Evolutionary conservation across 176 grass and related monocot species (phyloP).

Genomic region (Echinochloa phyllopogon): DNA sequence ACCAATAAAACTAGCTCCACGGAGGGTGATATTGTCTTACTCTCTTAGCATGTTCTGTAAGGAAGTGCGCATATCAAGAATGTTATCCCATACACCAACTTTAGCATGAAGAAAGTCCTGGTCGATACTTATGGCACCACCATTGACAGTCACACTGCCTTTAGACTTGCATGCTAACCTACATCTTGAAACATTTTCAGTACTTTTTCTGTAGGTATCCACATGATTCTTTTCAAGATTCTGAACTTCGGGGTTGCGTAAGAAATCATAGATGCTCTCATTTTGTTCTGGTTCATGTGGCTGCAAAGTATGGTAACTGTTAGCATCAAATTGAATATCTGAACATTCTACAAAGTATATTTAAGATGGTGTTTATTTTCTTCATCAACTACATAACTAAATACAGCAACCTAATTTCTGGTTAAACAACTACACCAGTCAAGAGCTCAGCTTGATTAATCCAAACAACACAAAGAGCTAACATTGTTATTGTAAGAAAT

Average conservation of each 20-base stretch:
- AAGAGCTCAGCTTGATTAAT: slow-evolving; percentile 13
- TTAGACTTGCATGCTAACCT: slow-evolving; percentile 31
- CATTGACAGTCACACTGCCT: slow-evolving; percentile 19
- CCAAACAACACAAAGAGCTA: background rate
- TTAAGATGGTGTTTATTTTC: slow-evolving; percentile 13
- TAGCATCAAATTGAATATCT: slow-evolving; percentile 33
- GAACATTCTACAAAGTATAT: background rate
- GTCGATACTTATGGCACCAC: slow-evolving; percentile 21
- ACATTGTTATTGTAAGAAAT: background rate
- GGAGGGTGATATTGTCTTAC: slow-evolving; percentile 52
- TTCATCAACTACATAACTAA: slow-evolving; percentile 16
- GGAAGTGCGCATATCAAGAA: slow-evolving; percentile 76
- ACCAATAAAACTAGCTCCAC: slow-evolving; percentile 8
- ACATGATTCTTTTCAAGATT: slow-evolving; percentile 37
- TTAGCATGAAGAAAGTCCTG: slow-evolving; percentile 48
- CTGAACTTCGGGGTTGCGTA: slow-evolving; percentile 38
- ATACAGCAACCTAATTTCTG: background rate
- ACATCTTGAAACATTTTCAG: slow-evolving; percentile 29
- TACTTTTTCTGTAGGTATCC: slow-evolving; percentile 1
- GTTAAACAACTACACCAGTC: background rate
- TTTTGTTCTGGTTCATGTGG: slow-evolving; percentile 41
- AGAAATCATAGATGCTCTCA: slow-evolving; percentile 59
- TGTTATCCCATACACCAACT: slow-evolving; percentile 68
- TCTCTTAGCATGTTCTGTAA: slow-evolving; percentile 74
- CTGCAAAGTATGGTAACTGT: slow-evolving; percentile 49